Percentiles rank a stretch among this genome's conserved stretches.
These are phyloP conservation scores for Citrus hindsii DNA, from an alignment of 345 rosid species.

Conservation along the genomic window DNA sequence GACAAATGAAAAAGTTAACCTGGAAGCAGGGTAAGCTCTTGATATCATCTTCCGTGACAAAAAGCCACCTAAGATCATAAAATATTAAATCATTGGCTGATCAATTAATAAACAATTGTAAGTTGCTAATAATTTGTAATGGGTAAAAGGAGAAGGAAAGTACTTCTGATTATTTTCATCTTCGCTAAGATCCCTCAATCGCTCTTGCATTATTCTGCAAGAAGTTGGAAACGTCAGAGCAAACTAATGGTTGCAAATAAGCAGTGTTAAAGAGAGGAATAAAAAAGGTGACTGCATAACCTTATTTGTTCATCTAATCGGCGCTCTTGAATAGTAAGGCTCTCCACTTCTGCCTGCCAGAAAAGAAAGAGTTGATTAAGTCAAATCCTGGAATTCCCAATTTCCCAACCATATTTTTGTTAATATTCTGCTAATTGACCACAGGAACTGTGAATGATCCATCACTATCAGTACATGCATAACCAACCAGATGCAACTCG, in stretches of 20 bases:
- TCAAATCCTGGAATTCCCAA: background rate
- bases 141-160: constrained; percentile 16
- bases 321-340: constrained; percentile 62
- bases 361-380: background rate
- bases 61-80: constrained; percentile 66
- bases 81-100: constrained; percentile 16
- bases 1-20: constrained; percentile 37
- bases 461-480: background rate
- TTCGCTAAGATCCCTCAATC: constrained; percentile 81
- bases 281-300: constrained; percentile 25
- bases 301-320: constrained; percentile 62
- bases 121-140: constrained; percentile 1
- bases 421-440: background rate
- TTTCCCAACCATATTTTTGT: background rate
- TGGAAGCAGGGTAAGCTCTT: constrained; percentile 89
- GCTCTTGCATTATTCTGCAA: constrained; percentile 87
- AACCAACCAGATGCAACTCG: background rate
- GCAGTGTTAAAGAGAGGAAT: constrained; percentile 8
- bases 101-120: background rate
- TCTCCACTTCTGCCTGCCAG: constrained; percentile 75
- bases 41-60: constrained; percentile 96
- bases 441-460: constrained; percentile 1
- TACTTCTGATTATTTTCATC: constrained; percentile 84
- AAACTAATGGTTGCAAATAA: constrained; percentile 3
- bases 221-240: constrained; percentile 30